Base-by-base conservation (phyloP, 2,329 filamentous ascomycete species). In the Cercospora beticola region DNA sequence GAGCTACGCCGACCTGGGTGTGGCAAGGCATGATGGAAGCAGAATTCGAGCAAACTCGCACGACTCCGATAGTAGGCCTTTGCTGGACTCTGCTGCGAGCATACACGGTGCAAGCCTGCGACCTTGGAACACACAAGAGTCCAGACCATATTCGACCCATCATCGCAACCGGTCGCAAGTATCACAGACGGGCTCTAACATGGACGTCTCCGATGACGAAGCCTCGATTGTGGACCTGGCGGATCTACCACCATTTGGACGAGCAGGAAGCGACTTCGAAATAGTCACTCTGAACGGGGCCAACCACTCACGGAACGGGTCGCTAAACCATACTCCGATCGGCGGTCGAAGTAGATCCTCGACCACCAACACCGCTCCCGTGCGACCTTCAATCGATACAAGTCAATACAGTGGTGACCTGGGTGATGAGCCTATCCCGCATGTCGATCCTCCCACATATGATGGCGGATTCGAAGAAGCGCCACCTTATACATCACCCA, bases 1-100 rank as follows among this genome's bases (percentile, higher is more conserved):
- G 18, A 88, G 89, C 54, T 95, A 95, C 74, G 90, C 86, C 9
- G 90, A 92, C 52, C 79, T 95, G 4, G 92, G 92, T 36, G 86
- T 94, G 14, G 91, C 90, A 0, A 85, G 90, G 56, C 91, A 92
- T 74, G 92, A 95, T 74, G 92, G 92, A 61, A 92, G 90, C 0
- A 84, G 92, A 57, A 80, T 95, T 30, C 86, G 92, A 31, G 90
- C 90, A 40, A 90, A 89, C 75, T 93, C 90, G 70, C 85, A 84
- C 18, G 91, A 93, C 73, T 92, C 89, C 74, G 91, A 94, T 76
- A 83, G 88, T 31, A 82, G 89, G 54, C 91, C 91, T 0, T 81
- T 94, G 8, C 83, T 94, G 12, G 91, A 90, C 36, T 89, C 90
- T 71, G 88, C 90, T 1, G 91, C 90, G 2, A 89, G 86, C 73